A percentile compares a stretch with the other conserved stretches of the same genome.
Conservation (phyloP, 140 eudicot species). For the Stevia rebaudiana region DNA sequence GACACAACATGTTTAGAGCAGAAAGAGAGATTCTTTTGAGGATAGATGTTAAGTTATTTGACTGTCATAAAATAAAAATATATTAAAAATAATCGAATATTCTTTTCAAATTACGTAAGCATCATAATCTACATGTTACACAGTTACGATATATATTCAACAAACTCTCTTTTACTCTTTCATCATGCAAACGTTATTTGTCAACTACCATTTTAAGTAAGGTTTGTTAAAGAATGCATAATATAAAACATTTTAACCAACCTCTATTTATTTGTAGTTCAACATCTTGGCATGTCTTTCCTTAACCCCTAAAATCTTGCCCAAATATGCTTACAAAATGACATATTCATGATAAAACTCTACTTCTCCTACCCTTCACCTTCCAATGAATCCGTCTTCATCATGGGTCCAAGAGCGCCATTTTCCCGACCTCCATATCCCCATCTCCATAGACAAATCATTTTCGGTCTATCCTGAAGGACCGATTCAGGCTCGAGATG, state of each 20-base stretch:
- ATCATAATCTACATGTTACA: background rate
- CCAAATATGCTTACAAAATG: constrained; percentile 43
- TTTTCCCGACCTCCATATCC: constrained; percentile 58
- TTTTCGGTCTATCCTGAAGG: constrained; percentile 42
- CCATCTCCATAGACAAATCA: constrained; percentile 43
- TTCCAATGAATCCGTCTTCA: constrained; percentile 45
- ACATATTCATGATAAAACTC: constrained; percentile 21
- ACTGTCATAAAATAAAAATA: background rate
- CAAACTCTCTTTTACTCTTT: constrained; percentile 22
- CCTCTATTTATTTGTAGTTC: constrained; percentile 33
- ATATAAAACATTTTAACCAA: constrained; percentile 14
- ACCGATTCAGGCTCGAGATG: constrained; percentile 36
- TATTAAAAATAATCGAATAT: background rate
- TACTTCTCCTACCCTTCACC: constrained; percentile 21
- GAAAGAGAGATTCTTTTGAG: background rate
- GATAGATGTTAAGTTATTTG: background rate
- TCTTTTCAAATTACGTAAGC: background rate
- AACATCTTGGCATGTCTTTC: constrained; percentile 38
- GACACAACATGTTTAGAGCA: background rate
- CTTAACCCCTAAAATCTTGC: constrained; percentile 11
- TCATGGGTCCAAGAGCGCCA: constrained; percentile 64
- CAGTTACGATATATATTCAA: background rate
- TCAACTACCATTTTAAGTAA: constrained; percentile 21
- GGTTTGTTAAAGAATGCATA: constrained; percentile 1
- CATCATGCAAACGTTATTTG: constrained; percentile 31